Evolutionary conservation across 345 rosid genomes (phyloP), one percentile per base, ranked within the genome.

Genomic region (Cardamine occulta): DNA sequence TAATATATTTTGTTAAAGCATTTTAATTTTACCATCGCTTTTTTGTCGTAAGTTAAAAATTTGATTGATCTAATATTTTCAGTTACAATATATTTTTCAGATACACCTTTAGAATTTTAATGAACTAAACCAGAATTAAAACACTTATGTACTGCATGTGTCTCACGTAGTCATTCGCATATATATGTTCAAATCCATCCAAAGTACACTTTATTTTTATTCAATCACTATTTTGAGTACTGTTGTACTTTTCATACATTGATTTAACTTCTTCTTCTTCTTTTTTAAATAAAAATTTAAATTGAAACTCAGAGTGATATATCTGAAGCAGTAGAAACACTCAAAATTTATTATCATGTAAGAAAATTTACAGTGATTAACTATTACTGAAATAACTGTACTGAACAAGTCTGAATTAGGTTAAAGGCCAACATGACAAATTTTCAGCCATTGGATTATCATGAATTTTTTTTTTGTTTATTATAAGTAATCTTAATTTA

Each of bases 171-270:
- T 45, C 24, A 32, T 24, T 58, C 34, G 23, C 24, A 32, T 56
- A 28, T n/a, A 32, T 71, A 47, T 49, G 21, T 37, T 72, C 18
- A 48, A 49, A 61, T 60, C 40, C 60, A 61, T 61, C 59, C 6
- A 51, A 57, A 52, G 23, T 53, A 63, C 45, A 29, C 21, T 28
- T 51, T 63, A 53, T n/a, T 29, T 49, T 42, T 29, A 63, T 18
- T 53, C 45, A 53, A 14, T 52, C 54, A 62, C 61, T 19, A 34
- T 11, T 18, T 28, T 63, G 18, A 28, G 54, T 52, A 72, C 54
- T 52, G 42, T 26, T 28, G 63, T 28, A 29, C 53, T 53, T 71
- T 53, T 37, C 51, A 37, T 17, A 49, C 24, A 12, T 0, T 11
- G 14, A 23, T 48, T 59, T 15, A 34, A 21, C 1, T 28, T 28